phyloP scores from a whole-genome alignment of 768 basidiomycete genomes.

The Boletus fagicola region DNA sequence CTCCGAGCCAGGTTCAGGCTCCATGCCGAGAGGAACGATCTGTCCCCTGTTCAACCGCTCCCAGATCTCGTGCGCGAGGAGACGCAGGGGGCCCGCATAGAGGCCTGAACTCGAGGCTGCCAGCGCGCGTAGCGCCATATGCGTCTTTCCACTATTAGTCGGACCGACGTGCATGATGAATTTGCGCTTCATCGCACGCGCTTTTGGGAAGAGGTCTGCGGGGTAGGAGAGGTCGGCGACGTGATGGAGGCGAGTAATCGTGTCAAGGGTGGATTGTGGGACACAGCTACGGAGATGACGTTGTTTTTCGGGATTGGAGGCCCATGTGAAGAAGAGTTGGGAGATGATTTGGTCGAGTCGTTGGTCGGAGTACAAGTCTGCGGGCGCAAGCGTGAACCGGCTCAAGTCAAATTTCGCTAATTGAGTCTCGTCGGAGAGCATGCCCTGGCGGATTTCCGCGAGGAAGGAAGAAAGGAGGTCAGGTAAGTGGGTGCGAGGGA shows the following conservation, averaged over 20 bases:
- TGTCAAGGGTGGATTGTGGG: constrained; percentile 34
- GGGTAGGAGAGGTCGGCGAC: constrained; percentile 43
- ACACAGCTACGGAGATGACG: constrained; percentile 28
- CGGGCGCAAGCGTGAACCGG: constrained; percentile 41
- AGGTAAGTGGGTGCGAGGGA: constrained; percentile 39
- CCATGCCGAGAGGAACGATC: constrained; percentile 71
- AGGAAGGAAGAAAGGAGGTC: constrained; percentile 46
- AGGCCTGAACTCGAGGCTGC: constrained; percentile 70
- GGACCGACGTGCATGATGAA: constrained; percentile 96
- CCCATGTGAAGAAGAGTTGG: constrained; percentile 59
- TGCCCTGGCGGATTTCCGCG: constrained; percentile 37
- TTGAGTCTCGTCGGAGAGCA: constrained; percentile 15
- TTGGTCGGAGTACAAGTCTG: constrained; percentile 25
- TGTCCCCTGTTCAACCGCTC: constrained; percentile 87
- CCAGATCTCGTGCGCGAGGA: constrained; percentile 98
- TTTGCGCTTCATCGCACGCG: constrained; percentile 66
- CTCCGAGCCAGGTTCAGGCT: constrained; percentile 40
- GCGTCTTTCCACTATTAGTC: constrained; percentile 96
- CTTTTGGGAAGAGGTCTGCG: constrained; percentile 39
- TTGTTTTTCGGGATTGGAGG: constrained; percentile 36
- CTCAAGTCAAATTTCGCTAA: constrained; percentile 38
- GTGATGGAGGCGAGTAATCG: constrained; percentile 38
- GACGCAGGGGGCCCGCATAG: constrained; percentile 88
- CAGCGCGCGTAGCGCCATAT: constrained; percentile 86
- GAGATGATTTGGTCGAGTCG: constrained; percentile 51